Conservation (phyloP, 768 basidiomycete species). For the Tylopilus sp. region DNA sequence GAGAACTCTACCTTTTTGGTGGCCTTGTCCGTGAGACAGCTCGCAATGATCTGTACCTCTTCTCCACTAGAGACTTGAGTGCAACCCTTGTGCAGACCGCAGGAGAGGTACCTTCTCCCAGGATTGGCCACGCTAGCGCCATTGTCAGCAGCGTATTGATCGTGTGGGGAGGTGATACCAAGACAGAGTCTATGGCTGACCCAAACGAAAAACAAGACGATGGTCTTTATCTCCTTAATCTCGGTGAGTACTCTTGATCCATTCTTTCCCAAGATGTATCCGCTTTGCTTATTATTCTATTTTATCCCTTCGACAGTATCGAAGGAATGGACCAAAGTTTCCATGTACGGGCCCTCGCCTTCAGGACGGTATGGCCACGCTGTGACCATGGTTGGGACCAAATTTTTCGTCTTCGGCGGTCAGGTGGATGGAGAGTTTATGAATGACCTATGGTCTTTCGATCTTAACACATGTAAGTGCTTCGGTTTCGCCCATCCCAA, state of each 20-base stretch:
- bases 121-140: constrained; percentile 97
- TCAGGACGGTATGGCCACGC: constrained; percentile 94
- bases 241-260: constrained; percentile 56
- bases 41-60: constrained; percentile 90
- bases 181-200: constrained; percentile 61
- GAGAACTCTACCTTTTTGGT: constrained; percentile 95
- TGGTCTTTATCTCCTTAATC: constrained; percentile 88
- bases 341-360: constrained; percentile 73
- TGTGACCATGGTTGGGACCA: constrained; percentile 86
- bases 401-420: constrained; percentile 94
- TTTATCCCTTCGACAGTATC: constrained; percentile 52
- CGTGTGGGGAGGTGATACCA: constrained; percentile 98
- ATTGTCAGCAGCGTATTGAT: constrained; percentile 94
- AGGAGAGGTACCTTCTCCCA: constrained; percentile 82
- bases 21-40: constrained; percentile 90
- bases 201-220: constrained; percentile 83
- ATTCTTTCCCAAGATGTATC: neutral
- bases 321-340: constrained; percentile 91
- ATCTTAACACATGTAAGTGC: constrained; percentile 84
- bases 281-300: constrained; percentile 3
- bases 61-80: constrained; percentile 74
- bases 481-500: neutral
- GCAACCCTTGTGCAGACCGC: constrained; percentile 82
- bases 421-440: constrained; percentile 94
- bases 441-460: constrained; percentile 95